Percentiles rank a stretch among this genome's conserved stretches.
Conservation (phyloP, 345 rosid species). For the Triadica sebifera region DNA sequence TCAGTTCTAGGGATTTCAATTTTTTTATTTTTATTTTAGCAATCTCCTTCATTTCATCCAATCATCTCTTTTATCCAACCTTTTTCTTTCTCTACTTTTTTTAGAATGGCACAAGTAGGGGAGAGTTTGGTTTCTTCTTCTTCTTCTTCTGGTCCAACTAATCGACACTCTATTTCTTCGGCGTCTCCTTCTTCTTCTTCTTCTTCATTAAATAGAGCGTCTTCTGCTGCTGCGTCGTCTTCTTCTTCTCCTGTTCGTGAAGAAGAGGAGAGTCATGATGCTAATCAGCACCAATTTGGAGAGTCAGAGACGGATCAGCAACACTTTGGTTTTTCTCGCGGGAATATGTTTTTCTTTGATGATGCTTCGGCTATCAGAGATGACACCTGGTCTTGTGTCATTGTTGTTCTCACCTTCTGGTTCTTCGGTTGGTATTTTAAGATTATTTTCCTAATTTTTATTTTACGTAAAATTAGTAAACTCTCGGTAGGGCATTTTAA, state of each 20-base stretch:
- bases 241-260: constrained; percentile 9
- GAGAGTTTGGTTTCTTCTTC: not conserved
- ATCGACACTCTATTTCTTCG: not conserved
- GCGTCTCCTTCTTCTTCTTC: constrained; percentile 1
- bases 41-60: not conserved
- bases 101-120: constrained; percentile 13
- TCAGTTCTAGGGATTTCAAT: constrained; percentile 1
- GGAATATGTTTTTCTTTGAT: constrained; percentile 30
- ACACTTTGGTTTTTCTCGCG: constrained; percentile 36
- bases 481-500: not conserved
- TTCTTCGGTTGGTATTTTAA: constrained; percentile 60
- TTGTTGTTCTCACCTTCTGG: constrained; percentile 83
- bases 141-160: not conserved
- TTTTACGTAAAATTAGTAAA: no score
- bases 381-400: constrained; percentile 85
- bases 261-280: constrained; percentile 4
- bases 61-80: not conserved
- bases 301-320: constrained; percentile 49
- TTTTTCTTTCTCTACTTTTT: not conserved
- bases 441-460: not conserved
- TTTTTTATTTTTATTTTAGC: not conserved
- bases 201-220: not conserved
- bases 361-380: constrained; percentile 47
- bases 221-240: constrained; percentile 3
- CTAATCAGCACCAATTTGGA: not conserved